phyloP scores from a whole-genome alignment of 768 basidiomycete genomes.

The Tulasnella sp. region DNA sequence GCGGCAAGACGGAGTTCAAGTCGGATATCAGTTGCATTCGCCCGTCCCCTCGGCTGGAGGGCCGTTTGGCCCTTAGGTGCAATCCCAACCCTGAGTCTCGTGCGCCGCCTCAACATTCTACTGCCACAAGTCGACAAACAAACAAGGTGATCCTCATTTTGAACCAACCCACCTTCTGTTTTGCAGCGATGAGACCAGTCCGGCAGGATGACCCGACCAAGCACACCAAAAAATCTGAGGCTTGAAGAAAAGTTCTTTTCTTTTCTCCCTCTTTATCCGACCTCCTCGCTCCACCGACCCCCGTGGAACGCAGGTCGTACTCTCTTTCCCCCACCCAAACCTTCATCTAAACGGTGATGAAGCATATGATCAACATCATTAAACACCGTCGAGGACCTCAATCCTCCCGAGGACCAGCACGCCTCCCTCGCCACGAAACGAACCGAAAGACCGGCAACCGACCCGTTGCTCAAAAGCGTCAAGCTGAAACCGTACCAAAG shows the following conservation, averaged over 20 bases:
- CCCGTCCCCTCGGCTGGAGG: too few relatives aligned
- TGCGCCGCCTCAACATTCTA: too few relatives aligned
- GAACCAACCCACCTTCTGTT: neutral
- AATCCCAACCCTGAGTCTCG: too few relatives aligned
- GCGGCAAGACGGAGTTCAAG: too few relatives aligned
- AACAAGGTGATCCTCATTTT: neutral
- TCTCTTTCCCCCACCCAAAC: neutral
- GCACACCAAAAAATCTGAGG: neutral
- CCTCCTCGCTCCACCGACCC: neutral
- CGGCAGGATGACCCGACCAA: neutral
- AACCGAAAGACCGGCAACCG: neutral
- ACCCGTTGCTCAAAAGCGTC: neutral
- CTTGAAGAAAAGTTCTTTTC: neutral
- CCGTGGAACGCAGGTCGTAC: neutral
- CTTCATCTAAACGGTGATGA: neutral
- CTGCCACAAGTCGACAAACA: neutral
- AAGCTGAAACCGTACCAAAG: neutral
- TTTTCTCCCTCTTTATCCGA: neutral
- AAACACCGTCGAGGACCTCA: neutral
- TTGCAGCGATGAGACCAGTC: neutral
- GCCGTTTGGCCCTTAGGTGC: too few relatives aligned
- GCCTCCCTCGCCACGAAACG: neutral
- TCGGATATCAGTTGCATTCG: too few relatives aligned
- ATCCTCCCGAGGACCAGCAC: neutral
- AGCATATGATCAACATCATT: neutral